These are phyloP conservation scores for Hemisphaericaspora nanyangensis DNA, from an alignment of 805 yeast species.

Conservation along the genomic window DNA sequence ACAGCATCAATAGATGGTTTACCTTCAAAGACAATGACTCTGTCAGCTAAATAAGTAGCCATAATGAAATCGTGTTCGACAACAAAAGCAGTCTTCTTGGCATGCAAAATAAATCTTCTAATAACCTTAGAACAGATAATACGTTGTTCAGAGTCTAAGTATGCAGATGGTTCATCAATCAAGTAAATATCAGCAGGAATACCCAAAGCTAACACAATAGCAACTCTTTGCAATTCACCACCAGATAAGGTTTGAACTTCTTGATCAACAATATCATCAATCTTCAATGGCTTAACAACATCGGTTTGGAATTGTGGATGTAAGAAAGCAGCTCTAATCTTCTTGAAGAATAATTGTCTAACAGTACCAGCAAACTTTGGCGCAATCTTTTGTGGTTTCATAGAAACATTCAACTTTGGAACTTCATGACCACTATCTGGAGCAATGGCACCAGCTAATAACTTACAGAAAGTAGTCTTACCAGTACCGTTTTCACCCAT, in stretches of 20 bases:
- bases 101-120: conserved; percentile 91
- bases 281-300: conserved; percentile 90
- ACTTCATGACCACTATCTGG: conserved; percentile 80
- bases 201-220: conserved; percentile 93
- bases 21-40: conserved; percentile 98
- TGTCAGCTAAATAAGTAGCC: conserved; percentile 99
- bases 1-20: conserved; percentile 78
- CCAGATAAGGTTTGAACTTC: conserved; percentile 97
- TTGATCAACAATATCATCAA: conserved; percentile 93
- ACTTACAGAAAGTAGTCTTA: conserved; percentile 94
- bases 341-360: conserved; percentile 94
- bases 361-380: conserved; percentile 99
- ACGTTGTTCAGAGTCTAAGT: conserved; percentile 99
- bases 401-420: conserved; percentile 87
- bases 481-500: conserved; percentile 99
- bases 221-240: conserved; percentile 99
- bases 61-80: conserved; percentile 99
- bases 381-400: conserved; percentile 99
- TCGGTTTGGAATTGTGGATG: conserved; percentile 98
- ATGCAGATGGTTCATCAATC: conserved; percentile 98
- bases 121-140: conserved; percentile 97
- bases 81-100: conserved; percentile 97
- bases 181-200: conserved; percentile 91
- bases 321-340: conserved; percentile 89
- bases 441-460: conserved; percentile 87